phyloP scores from a whole-genome alignment of 73 alveolate genomes.

The Paramecium biaurelia region DNA sequence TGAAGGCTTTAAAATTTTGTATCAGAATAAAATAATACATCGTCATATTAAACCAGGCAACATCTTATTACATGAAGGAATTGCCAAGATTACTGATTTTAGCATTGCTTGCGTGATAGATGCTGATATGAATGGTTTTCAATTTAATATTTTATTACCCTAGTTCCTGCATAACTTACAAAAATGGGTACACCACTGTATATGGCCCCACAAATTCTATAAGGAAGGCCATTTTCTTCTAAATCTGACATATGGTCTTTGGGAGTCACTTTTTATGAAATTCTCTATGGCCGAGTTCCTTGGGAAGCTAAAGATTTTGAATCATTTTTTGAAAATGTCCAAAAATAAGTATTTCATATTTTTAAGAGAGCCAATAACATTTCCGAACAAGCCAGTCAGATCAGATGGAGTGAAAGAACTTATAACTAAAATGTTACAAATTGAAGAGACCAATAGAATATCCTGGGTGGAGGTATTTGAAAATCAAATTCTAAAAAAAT shows the following conservation, averaged over 20 bases:
- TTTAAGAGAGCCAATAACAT: not conserved
- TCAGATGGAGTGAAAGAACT: constrained; percentile 46
- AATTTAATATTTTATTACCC: not conserved
- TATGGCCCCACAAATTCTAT: constrained; percentile 89
- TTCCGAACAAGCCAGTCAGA: constrained; percentile 55
- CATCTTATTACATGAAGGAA: constrained; percentile 43
- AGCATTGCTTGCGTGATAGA: constrained; percentile 57
- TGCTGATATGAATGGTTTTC: constrained; percentile 36
- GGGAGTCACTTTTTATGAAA: constrained; percentile 93
- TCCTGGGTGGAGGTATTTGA: constrained; percentile 60
- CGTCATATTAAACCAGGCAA: constrained; percentile 58
- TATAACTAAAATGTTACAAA: constrained; percentile 41
- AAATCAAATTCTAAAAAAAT: not conserved
- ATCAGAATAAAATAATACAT: constrained; percentile 48
- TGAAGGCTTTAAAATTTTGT: constrained; percentile 56
- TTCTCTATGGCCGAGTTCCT: constrained; percentile 47
- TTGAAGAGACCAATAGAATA: constrained; percentile 52
- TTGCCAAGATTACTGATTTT: constrained; percentile 59
- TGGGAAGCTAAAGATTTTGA: constrained; percentile 41
- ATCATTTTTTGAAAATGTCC: constrained; percentile 21
- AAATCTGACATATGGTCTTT: constrained; percentile 96
- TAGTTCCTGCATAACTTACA: constrained; percentile 46
- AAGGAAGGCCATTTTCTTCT: constrained; percentile 80
- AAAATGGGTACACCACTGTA: constrained; percentile 78
- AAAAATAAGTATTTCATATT: not conserved